These are phyloP conservation scores for Pseudogymnoascus sp. DNA, from an alignment of 2,329 filamentous ascomycete species.

Conservation along the genomic window DNA sequence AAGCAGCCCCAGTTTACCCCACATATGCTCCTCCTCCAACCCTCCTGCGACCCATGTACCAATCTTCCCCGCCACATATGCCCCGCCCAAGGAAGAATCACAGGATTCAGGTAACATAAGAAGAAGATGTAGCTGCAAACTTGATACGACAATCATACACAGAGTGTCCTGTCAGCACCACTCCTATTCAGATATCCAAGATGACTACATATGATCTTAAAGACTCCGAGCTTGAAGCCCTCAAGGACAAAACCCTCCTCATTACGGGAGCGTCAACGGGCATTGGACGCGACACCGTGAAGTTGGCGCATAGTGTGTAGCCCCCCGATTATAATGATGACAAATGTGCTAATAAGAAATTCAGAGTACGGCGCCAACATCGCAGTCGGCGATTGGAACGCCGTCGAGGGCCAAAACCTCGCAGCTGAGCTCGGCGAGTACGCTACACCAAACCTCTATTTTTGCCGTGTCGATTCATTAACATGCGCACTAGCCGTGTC, in stretches of 20 bases:
- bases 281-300: conserved; percentile 14
- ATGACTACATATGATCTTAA: conserved; percentile 6
- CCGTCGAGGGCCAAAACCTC: neutral
- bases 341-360: neutral
- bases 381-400: conserved; percentile 15
- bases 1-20: too few species aligned
- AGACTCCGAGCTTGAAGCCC: neutral
- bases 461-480: conserved; percentile 11
- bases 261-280: conserved; percentile 16
- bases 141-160: too few species aligned
- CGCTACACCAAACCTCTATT: neutral
- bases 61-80: too few species aligned
- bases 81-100: too few species aligned
- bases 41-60: too few species aligned
- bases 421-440: conserved; percentile 9
- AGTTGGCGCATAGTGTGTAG: conserved; percentile 12
- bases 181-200: neutral
- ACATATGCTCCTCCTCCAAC: too few species aligned
- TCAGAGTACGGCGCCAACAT: conserved; percentile 11
- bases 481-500: conserved; percentile 13
- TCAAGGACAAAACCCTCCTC: conserved; percentile 16
- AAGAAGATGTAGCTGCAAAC: too few species aligned
- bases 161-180: too few species aligned
- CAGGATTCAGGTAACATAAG: too few species aligned
- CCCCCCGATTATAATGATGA: neutral